Conservation (phyloP, 108 stramenopile species). For the Cyclotella distinguenda region DNA sequence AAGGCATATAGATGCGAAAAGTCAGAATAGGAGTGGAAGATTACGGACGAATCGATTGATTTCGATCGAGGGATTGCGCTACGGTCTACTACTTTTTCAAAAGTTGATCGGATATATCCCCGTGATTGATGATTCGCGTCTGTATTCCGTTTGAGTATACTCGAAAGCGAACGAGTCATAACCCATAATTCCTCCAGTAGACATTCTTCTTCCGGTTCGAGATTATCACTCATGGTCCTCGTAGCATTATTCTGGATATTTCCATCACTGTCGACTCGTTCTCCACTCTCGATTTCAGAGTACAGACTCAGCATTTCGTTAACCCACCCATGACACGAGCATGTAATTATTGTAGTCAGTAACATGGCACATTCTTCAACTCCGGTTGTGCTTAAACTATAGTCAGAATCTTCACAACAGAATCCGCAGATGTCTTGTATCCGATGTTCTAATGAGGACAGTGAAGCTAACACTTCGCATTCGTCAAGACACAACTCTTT, state of each 20-base stretch:
- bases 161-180: slow-evolving; percentile 33
- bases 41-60: too few species aligned
- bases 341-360: slow-evolving; percentile 23
- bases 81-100: too few species aligned
- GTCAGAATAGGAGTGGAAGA: slow-evolving; percentile 17
- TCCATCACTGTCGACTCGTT: neutral
- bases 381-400: slow-evolving; percentile 3
- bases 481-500: neutral
- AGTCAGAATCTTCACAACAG: neutral
- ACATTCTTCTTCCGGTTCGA: slow-evolving; percentile 32
- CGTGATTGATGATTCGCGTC: too few species aligned
- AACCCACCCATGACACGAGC: slow-evolving; percentile 17
- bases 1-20: slow-evolving; percentile 23
- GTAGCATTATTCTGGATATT: too few species aligned
- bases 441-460: slow-evolving; percentile 16
- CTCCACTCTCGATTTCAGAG: neutral
- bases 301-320: neutral
- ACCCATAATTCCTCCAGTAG: slow-evolving; percentile 45
- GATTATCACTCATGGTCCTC: neutral
- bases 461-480: slow-evolving; percentile 15
- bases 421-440: slow-evolving; percentile 10
- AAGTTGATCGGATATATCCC: too few species aligned
- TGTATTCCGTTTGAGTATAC: neutral
- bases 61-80: too few species aligned
- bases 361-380: slow-evolving; percentile 43